These are phyloP conservation scores for Backusella psychrophila DNA, from an alignment of 192 early-diverging fungal genomes.

Conservation along the genomic window DNA sequence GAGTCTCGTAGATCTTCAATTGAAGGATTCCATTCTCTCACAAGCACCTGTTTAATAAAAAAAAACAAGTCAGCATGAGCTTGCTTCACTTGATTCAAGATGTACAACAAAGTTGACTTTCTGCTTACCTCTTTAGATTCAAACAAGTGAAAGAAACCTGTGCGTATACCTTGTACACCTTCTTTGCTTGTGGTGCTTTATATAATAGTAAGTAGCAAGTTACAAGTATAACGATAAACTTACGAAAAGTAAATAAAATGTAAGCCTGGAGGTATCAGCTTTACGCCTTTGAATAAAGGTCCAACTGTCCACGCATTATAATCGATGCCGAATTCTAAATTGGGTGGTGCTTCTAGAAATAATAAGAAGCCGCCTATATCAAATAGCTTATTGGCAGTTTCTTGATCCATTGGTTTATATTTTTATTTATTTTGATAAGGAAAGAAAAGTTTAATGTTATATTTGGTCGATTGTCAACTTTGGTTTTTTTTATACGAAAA, in stretches of 20 bases:
- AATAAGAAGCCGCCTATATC: constrained; percentile 78
- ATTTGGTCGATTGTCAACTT: too few relatives aligned
- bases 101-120: constrained; percentile 13
- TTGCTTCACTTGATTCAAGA: background rate
- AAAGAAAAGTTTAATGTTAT: too few relatives aligned
- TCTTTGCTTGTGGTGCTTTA: constrained; percentile 39
- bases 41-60: constrained; percentile 58
- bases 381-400: constrained; percentile 75
- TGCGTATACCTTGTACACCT: constrained; percentile 53
- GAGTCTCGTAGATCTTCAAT: constrained; percentile 66
- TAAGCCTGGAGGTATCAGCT: constrained; percentile 90
- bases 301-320: constrained; percentile 88
- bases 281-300: constrained; percentile 87
- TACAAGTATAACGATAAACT: background rate
- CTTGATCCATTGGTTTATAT: constrained; percentile 68
- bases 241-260: constrained; percentile 93
- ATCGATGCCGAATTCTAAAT: constrained; percentile 90
- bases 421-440: background rate
- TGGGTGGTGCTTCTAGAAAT: constrained; percentile 74
- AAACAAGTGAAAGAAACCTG: constrained; percentile 80
- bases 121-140: constrained; percentile 53
- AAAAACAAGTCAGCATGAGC: constrained; percentile 8
- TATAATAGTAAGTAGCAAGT: background rate
- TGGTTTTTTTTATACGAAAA: too few relatives aligned
- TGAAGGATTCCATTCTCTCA: constrained; percentile 74